Conservation (phyloP, 208 protist species). For the Acanthamoeba culbertsoni region DNA sequence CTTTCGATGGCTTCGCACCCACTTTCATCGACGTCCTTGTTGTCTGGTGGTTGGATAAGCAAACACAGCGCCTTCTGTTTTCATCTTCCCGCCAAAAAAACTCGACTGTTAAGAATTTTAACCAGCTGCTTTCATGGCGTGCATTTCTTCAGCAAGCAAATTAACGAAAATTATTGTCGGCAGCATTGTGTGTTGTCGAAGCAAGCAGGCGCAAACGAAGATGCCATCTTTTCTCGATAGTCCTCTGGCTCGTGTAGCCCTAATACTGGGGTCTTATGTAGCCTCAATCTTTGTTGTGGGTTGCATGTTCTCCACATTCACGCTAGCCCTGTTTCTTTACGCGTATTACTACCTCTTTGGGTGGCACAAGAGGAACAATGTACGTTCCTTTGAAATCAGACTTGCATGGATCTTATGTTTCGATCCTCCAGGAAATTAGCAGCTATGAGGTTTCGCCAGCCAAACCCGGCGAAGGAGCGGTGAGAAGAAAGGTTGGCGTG, state of each 20-base stretch:
- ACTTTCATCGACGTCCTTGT: too few relatives aligned
- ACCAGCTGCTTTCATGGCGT: too few relatives aligned
- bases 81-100: too few relatives aligned
- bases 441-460: not conserved
- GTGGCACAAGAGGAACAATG: slow-evolving; percentile 20
- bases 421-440: not conserved
- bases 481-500: not conserved
- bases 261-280: not conserved
- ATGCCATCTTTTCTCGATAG: not conserved
- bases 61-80: too few relatives aligned
- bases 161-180: too few relatives aligned
- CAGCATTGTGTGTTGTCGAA: too few relatives aligned
- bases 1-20: too few relatives aligned
- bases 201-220: not conserved
- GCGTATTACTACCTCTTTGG: not conserved
- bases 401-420: not conserved
- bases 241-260: not conserved
- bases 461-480: not conserved
- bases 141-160: too few relatives aligned
- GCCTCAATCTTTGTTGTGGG: not conserved
- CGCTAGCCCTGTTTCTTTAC: not conserved
- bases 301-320: not conserved
- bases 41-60: too few relatives aligned
- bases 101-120: too few relatives aligned
- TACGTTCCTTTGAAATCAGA: not conserved